phyloP scores from a whole-genome alignment of 345 rosid species.

The Brassica napus region DNA sequence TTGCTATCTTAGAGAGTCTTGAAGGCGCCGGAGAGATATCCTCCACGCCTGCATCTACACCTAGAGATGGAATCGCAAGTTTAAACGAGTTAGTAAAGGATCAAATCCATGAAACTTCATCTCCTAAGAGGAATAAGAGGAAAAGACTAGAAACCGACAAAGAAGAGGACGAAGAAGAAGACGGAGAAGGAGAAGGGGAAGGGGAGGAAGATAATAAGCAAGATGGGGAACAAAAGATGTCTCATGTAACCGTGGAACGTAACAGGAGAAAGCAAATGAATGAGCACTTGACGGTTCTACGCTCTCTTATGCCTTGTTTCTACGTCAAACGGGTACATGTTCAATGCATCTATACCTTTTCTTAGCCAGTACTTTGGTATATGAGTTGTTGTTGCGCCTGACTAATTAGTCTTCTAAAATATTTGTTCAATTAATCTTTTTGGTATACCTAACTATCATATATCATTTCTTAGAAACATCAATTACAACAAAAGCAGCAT shows the following conservation, averaged over 20 bases:
- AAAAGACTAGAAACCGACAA: constrained; percentile 40
- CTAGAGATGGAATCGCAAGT: constrained; percentile 37
- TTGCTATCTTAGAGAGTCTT: constrained; percentile 72
- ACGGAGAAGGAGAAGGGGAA: constrained; percentile 1
- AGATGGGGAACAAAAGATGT: constrained; percentile 65
- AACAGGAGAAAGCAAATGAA: constrained; percentile 99
- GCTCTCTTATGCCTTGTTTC: constrained; percentile 97
- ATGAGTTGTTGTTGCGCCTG: background rate
- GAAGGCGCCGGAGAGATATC: constrained; percentile 61
- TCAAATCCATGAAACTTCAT: constrained; percentile 23
- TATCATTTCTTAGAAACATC: constrained; percentile 26
- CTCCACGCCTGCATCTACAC: constrained; percentile 41
- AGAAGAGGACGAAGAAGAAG: constrained; percentile 31
- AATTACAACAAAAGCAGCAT: constrained; percentile 13
- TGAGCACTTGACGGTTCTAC: constrained; percentile 75
- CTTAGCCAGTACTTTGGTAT: background rate
- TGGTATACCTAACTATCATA: constrained; percentile 22
- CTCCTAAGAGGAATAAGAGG: constrained; percentile 46
- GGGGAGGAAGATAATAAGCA: constrained; percentile 41
- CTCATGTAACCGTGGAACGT: constrained; percentile 93
- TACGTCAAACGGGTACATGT: constrained; percentile 82
- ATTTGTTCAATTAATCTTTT: constrained; percentile 6
- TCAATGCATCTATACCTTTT: background rate
- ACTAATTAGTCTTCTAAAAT: constrained; percentile 7
- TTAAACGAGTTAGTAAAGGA: constrained; percentile 28